Conservation (phyloP, 257 asterid genomes). For the Salvia splendens region DNA sequence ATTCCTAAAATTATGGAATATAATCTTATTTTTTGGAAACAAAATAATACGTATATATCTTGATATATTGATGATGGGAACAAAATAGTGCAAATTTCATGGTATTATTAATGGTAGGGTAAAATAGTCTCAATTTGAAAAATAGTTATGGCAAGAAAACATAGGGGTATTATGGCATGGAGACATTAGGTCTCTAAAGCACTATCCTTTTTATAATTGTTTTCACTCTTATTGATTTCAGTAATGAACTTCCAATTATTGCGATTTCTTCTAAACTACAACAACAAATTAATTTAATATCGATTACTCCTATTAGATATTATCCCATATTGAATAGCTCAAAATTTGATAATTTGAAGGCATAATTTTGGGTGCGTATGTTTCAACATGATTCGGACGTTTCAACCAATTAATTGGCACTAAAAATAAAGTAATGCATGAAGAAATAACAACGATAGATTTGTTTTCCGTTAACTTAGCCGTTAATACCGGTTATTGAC, state of each 20-base stretch:
- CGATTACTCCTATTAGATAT: background rate
- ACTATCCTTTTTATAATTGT: background rate
- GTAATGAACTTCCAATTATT: background rate
- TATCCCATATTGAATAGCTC: background rate
- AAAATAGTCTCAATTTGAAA: too few species aligned
- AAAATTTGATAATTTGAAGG: conserved; percentile 3
- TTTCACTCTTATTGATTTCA: background rate
- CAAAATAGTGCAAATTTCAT: too few species aligned
- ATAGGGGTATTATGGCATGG: too few species aligned
- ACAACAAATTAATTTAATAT: background rate
- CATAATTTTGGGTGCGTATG: conserved; percentile 12
- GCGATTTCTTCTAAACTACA: background rate
- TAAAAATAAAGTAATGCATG: background rate
- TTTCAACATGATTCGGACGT: background rate
- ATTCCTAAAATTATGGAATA: too few species aligned
- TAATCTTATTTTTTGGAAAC: too few species aligned
- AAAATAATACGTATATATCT: too few species aligned
- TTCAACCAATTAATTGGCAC: background rate
- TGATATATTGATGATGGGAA: too few species aligned
- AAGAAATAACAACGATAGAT: background rate
- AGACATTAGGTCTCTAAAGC: too few species aligned
- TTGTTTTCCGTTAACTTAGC: conserved; percentile 32
- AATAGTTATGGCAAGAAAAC: too few species aligned
- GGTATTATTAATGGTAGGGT: too few species aligned
- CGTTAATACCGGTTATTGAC: conserved; percentile 59